Percentiles rank a stretch among this genome's conserved stretches.
Evolutionary conservation across 140 eudicot genomes (phyloP).

Genomic region (Bidens hawaiensis): DNA sequence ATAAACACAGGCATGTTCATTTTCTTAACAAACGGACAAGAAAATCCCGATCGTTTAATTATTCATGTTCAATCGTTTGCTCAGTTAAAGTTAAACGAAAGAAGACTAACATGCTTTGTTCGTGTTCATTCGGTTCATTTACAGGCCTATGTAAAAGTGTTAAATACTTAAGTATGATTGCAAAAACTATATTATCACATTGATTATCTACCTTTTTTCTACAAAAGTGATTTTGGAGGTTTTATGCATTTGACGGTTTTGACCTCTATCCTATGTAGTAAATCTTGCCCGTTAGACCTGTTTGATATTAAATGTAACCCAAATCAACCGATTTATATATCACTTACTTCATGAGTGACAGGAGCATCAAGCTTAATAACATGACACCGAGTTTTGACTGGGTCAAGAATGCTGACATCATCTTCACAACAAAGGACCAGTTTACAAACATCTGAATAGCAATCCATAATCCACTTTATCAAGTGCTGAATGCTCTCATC

Average conservation of each 20-base stretch:
- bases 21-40: too few species aligned
- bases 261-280: neutral
- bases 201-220: neutral
- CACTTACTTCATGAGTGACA: constrained; percentile 70
- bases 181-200: neutral
- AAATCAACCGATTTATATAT: neutral
- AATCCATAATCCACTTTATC: too few species aligned
- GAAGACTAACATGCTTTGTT: too few species aligned
- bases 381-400: constrained; percentile 47
- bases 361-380: constrained; percentile 58
- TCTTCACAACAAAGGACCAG: neutral
- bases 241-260: neutral
- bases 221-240: neutral
- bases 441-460: too few species aligned
- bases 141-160: neutral
- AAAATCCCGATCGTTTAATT: too few species aligned
- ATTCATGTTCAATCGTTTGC: too few species aligned
- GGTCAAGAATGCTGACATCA: too few species aligned
- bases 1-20: too few species aligned
- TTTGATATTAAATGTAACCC: neutral
- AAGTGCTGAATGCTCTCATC: too few species aligned
- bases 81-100: too few species aligned
- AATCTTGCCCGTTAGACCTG: neutral
- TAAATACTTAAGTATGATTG: neutral
- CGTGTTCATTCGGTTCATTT: too few species aligned